Base-by-base conservation (phyloP, 192 early-diverging fungal species). In the Podila horticola region DNA sequence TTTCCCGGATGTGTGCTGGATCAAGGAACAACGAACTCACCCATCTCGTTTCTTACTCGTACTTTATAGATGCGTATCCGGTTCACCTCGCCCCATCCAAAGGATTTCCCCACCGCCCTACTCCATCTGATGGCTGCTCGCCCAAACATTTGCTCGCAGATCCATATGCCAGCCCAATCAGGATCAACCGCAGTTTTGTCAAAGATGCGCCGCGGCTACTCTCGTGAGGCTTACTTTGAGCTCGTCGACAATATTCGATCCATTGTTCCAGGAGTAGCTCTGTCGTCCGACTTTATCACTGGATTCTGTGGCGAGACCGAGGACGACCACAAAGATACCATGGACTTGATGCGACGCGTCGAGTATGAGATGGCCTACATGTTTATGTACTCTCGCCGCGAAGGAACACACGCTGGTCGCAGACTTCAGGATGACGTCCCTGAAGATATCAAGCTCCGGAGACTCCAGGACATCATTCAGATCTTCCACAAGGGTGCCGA, bases 231-330 rank as follows among this genome's bases (percentile, higher is more conserved):
- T 12, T 94, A 90, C 62, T 73, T 93, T 67, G 87, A 88, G 28
- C 89, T 94, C 45, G 92, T 88, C 5, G 75, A 86, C 20, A 90
- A 85, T 26, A 92, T 92, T 61, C 90, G 91, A n/a, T 63, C 73
- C 0, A 86, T 90, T 19, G 92, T 94, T 22, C 93, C 93, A 17
- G 87, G 91, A 28, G 90, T 94, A 4, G 89, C 90, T 24, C 84
- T 94, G n/a, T 92, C 90, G 63, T 92, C 88, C 41, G 93, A 94
- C 58, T 83, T 94, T 58, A 94, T 94, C 67, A 88, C 89, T 50
- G 93, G 93, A 3, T 94, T 94, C 62, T 94, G 93, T 79, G 93
- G 91, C 50, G 93, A 94, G 71, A 94, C 92, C 9, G 92, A 94
- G 58, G 76, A 77, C 11, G 93, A 94, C 63, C 92, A 93, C 74